A percentile compares a stretch with the other conserved stretches of the same genome.
Conservation (phyloP, 1,139 yeast genomes). For the Yamadazyma triangularis region DNA sequence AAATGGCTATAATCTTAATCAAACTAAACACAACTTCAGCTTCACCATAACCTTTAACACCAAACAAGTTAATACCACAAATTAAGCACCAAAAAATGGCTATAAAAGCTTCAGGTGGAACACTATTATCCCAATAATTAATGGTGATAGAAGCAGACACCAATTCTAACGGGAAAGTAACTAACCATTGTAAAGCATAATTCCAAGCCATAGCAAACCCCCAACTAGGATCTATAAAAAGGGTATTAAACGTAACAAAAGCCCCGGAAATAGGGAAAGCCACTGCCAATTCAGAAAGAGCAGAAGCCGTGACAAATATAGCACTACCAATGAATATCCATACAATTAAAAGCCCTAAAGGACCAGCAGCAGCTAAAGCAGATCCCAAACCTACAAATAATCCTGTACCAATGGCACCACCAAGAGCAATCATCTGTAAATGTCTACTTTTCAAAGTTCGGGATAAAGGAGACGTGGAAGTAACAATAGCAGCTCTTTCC, state of each 20-base stretch:
- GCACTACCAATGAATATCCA: conserved; percentile 28
- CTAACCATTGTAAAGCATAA: conserved; percentile 38
- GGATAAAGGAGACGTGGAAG: conserved; percentile 28
- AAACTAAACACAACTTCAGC: conserved; percentile 28
- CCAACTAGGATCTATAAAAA: conserved; percentile 32
- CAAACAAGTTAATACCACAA: conserved; percentile 26
- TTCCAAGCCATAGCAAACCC: conserved; percentile 43
- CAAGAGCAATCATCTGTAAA: conserved; percentile 38
- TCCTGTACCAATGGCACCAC: conserved; percentile 42
- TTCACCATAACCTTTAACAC: conserved; percentile 36
- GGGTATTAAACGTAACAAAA: conserved; percentile 33
- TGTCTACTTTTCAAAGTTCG: conserved; percentile 35
- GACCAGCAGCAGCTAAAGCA: conserved; percentile 32
- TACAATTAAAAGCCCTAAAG: conserved; percentile 30
- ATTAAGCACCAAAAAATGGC: conserved; percentile 27
- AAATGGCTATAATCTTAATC: conserved; percentile 27
- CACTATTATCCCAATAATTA: conserved; percentile 22
- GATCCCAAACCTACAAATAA: conserved; percentile 33
- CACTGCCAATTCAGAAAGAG: conserved; percentile 35
- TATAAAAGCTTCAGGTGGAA: conserved; percentile 28
- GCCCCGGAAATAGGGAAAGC: conserved; percentile 40
- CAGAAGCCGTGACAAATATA: conserved; percentile 31
- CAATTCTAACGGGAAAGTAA: conserved; percentile 34
- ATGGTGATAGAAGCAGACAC: conserved; percentile 37
- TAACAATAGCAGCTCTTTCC: conserved; percentile 30